Percentiles rank a stretch among this genome's conserved stretches.
These are phyloP conservation scores for Fusarium paranaense DNA, from an alignment of 2,329 filamentous ascomycete species.

Conservation along the genomic window DNA sequence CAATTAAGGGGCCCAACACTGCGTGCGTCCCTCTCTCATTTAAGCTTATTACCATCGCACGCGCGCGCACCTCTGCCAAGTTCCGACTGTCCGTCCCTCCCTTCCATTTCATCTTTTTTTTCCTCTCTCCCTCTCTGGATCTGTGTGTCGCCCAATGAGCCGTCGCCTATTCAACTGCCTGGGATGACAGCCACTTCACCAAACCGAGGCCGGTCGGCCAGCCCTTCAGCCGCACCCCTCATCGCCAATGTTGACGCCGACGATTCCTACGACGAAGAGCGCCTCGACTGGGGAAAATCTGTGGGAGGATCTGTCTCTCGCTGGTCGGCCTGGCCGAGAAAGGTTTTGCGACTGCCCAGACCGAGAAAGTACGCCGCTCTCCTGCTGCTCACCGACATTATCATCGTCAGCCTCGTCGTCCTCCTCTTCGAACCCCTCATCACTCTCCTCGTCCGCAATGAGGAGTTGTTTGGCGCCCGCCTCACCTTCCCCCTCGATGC, in stretches of 20 bases:
- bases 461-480: slow-evolving; percentile 46
- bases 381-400: slow-evolving; percentile 69
- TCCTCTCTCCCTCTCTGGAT: neutral
- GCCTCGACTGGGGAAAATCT: slow-evolving; percentile 33
- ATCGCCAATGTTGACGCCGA: neutral
- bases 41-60: slow-evolving; percentile 1
- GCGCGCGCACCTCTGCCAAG: neutral
- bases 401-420: slow-evolving; percentile 73
- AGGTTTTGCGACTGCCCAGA: slow-evolving; percentile 36
- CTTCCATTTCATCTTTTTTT: neutral
- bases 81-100: neutral
- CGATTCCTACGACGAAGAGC: slow-evolving; percentile 43
- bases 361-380: slow-evolving; percentile 61
- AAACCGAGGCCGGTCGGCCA: slow-evolving; percentile 5
- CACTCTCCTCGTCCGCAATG: slow-evolving; percentile 68
- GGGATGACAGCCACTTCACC: slow-evolving; percentile 4
- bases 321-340: slow-evolving; percentile 37
- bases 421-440: slow-evolving; percentile 78
- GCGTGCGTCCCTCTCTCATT: neutral
- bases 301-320: slow-evolving; percentile 2
- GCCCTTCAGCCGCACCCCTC: neutral
- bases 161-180: neutral
- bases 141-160: neutral
- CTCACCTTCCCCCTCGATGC: slow-evolving; percentile 33
- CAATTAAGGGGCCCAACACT: neutral